These are phyloP conservation scores for Vigna unguiculata DNA, from an alignment of 306 rosid genomes.

Conservation along the genomic window DNA sequence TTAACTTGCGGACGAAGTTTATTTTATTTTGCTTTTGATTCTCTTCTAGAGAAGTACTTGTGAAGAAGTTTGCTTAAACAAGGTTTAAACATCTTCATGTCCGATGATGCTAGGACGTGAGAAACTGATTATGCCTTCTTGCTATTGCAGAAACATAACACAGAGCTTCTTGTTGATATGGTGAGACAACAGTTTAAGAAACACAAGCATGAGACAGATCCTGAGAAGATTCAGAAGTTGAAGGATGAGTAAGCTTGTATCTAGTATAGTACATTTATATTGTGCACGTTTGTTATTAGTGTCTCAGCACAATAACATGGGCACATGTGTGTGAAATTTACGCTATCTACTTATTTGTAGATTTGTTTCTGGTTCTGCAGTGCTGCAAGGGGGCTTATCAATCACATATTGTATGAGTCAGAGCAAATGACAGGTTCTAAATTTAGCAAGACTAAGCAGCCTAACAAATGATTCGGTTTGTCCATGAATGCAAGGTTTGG, in stretches of 20 bases:
- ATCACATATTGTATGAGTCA: conserved; percentile 78
- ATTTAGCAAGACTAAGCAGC: conserved; percentile 58
- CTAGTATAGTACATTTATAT: conserved; percentile 28
- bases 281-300: conserved; percentile 31
- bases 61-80: not conserved
- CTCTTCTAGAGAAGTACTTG: not conserved
- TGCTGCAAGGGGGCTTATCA: conserved; percentile 95
- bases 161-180: conserved; percentile 72
- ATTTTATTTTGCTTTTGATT: not conserved
- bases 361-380: conserved; percentile 54
- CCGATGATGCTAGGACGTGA: not conserved
- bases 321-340: not conserved
- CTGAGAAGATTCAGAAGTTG: conserved; percentile 78
- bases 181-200: conserved; percentile 84
- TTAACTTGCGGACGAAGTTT: not conserved
- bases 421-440: conserved; percentile 82
- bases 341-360: conserved; percentile 12
- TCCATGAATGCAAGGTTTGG: conserved; percentile 33
- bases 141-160: conserved; percentile 76
- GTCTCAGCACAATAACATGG: conserved; percentile 22
- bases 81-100: not conserved
- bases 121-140: conserved; percentile 36
- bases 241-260: conserved; percentile 86
- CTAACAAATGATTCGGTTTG: conserved; percentile 39
- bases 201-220: conserved; percentile 84